A percentile compares a stretch with the other conserved stretches of the same genome.
Evolutionary conservation across 345 rosid genomes (phyloP).

Genomic region (Conringia planisiliqua): DNA sequence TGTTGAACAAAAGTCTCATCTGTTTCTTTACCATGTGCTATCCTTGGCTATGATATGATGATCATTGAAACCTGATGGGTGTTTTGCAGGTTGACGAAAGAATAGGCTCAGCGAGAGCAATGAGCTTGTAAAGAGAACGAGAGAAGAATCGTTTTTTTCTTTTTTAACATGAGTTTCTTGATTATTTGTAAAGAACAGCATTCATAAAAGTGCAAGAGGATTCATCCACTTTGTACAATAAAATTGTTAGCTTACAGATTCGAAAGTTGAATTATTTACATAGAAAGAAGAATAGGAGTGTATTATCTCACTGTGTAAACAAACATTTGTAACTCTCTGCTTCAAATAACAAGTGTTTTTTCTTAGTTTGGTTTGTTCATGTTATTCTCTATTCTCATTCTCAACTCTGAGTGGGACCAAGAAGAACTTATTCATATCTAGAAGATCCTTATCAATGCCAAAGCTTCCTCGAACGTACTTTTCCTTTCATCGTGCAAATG

Average conservation of each 20-base stretch:
- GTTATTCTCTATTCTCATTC: background rate
- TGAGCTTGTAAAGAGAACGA: conserved; percentile 57
- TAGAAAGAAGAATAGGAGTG: conserved; percentile 29
- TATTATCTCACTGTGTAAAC: conserved; percentile 18
- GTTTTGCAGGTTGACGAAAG: conserved; percentile 54
- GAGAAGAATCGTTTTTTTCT: background rate
- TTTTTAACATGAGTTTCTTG: conserved; percentile 18
- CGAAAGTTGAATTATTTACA: conserved; percentile 14
- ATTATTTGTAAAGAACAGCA: conserved; percentile 33
- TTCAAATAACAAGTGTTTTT: conserved; percentile 11
- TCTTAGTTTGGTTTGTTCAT: conserved; percentile 6
- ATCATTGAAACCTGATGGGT: conserved; percentile 13
- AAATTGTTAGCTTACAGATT: conserved; percentile 21
- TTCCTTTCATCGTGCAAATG: background rate
- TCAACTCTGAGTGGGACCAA: background rate
- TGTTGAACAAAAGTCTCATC: background rate
- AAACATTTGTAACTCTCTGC: conserved; percentile 27
- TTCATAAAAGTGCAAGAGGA: conserved; percentile 31
- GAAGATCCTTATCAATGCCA: background rate
- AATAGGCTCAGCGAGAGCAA: conserved; percentile 55
- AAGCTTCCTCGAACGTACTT: no score
- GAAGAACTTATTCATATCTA: background rate
- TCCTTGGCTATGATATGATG: background rate
- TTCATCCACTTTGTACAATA: conserved; percentile 21
- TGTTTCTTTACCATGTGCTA: background rate